Conservation (phyloP, 208 protist species). For the Crithidia fasciculata region DNA sequence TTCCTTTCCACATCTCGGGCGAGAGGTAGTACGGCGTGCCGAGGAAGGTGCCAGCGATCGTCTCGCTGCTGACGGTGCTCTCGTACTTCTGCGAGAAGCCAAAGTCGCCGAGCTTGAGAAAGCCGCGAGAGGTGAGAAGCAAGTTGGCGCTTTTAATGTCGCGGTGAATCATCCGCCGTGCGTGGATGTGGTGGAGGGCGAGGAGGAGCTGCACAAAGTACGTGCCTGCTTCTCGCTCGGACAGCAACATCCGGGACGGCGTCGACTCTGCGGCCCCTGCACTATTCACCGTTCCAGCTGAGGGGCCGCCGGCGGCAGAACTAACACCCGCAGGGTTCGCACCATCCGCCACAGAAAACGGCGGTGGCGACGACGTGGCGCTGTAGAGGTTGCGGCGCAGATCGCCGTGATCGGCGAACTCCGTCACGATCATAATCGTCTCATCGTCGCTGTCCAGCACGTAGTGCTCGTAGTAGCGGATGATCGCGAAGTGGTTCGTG, state of each 20-base stretch:
- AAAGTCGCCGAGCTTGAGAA: slow-evolving; percentile 94
- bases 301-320: not conserved
- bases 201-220: slow-evolving; percentile 85
- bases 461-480: slow-evolving; percentile 86
- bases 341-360: slow-evolving; percentile 11
- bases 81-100: slow-evolving; percentile 92
- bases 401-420: slow-evolving; percentile 90
- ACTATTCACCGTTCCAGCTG: no score
- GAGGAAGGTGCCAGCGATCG: slow-evolving; percentile 85
- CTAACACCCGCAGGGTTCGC: not conserved
- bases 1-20: slow-evolving; percentile 89
- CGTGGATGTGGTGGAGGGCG: slow-evolving; percentile 89
- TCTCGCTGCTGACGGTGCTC: slow-evolving; percentile 83
- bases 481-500: slow-evolving; percentile 83
- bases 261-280: not conserved
- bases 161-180: slow-evolving; percentile 91
- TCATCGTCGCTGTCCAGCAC: slow-evolving; percentile 77
- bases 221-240: slow-evolving; percentile 75
- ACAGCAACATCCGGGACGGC: slow-evolving; percentile 37
- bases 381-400: slow-evolving; percentile 73
- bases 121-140: slow-evolving; percentile 81
- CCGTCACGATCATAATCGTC: slow-evolving; percentile 87
- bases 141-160: slow-evolving; percentile 93
- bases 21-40: slow-evolving; percentile 93
- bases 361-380: not conserved